Evolutionary conservation across 2,329 filamentous ascomycete species (phyloP).

Genomic region (Ophiostoma fasciatum): DNA sequence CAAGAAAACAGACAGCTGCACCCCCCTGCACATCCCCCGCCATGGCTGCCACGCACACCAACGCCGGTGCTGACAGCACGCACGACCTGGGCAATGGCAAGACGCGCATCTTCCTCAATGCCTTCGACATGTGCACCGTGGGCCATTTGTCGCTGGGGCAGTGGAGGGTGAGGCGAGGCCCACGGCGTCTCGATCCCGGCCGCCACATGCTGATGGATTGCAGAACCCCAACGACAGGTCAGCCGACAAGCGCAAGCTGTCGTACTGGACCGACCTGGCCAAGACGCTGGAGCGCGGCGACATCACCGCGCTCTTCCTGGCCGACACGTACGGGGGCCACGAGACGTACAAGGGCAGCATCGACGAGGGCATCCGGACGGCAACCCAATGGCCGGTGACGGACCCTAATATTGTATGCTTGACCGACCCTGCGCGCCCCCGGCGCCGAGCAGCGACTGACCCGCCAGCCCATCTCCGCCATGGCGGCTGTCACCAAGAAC

Average conservation of each 20-base stretch:
- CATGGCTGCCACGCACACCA: neutral
- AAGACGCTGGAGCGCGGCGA: slow-evolving; percentile 8
- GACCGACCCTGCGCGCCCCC: no score
- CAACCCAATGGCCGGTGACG: slow-evolving; percentile 50
- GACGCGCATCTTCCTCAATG: slow-evolving; percentile 4
- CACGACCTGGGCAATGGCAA: slow-evolving; percentile 5
- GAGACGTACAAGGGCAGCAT: slow-evolving; percentile 46
- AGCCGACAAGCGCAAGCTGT: slow-evolving; percentile 6
- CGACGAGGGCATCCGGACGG: slow-evolving; percentile 45
- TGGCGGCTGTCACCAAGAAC: slow-evolving; percentile 12
- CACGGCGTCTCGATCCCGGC: no score
- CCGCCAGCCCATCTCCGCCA: slow-evolving; percentile 8
- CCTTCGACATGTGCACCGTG: slow-evolving; percentile 5
- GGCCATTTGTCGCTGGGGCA: slow-evolving; percentile 3
- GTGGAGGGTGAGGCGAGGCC: slow-evolving; percentile 4
- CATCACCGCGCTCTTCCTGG: slow-evolving; percentile 22
- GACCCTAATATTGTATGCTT: slow-evolving; percentile 40
- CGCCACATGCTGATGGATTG: neutral
- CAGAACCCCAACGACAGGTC: slow-evolving; percentile 11
- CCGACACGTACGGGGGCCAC: slow-evolving; percentile 50
- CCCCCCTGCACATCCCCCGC: no score
- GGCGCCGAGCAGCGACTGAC: no score
- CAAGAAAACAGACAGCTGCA: no score
- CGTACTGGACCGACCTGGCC: slow-evolving; percentile 10
- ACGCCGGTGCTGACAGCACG: no score